A percentile compares a stretch with the other conserved stretches of the same genome.
These are phyloP conservation scores for Populus hybrid DNA, from an alignment of 441 rosid species.

Conservation along the genomic window DNA sequence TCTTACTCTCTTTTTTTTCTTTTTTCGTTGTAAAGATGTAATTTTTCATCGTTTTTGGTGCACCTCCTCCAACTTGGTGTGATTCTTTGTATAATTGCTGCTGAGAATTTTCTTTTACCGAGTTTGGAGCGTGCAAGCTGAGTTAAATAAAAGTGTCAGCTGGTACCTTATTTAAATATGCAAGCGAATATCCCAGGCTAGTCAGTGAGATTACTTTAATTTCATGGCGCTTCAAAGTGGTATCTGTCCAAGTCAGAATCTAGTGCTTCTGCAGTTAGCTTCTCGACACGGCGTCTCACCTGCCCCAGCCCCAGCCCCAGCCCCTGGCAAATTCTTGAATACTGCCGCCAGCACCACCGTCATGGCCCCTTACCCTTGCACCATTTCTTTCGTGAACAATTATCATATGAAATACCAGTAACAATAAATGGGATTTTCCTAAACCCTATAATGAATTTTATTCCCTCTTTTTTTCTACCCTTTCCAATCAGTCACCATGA, in stretches of 20 bases:
- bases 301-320: conserved; percentile 36
- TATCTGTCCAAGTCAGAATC: conserved; percentile 79
- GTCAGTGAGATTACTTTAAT: conserved; percentile 32
- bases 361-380: conserved; percentile 37
- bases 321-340: conserved; percentile 43
- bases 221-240: conserved; percentile 55
- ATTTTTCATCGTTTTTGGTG: background rate
- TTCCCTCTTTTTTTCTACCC: background rate
- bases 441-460: background rate
- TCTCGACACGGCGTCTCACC: conserved; percentile 48
- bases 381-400: conserved; percentile 13
- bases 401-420: too few species aligned
- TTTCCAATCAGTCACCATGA: background rate
- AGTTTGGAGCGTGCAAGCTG: background rate
- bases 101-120: conserved; percentile 9
- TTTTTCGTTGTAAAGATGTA: conserved; percentile 34
- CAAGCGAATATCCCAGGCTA: background rate
- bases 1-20: background rate
- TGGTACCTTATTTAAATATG: too few species aligned
- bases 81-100: conserved; percentile 17
- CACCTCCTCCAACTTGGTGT: background rate
- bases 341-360: conserved; percentile 21
- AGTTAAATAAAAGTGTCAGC: background rate
- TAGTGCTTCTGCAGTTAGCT: conserved; percentile 73
- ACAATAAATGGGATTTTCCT: background rate